A percentile compares a stretch with the other conserved stretches of the same genome.
phyloP scores from a whole-genome alignment of 208 protist species.

The Leishmania major region DNA sequence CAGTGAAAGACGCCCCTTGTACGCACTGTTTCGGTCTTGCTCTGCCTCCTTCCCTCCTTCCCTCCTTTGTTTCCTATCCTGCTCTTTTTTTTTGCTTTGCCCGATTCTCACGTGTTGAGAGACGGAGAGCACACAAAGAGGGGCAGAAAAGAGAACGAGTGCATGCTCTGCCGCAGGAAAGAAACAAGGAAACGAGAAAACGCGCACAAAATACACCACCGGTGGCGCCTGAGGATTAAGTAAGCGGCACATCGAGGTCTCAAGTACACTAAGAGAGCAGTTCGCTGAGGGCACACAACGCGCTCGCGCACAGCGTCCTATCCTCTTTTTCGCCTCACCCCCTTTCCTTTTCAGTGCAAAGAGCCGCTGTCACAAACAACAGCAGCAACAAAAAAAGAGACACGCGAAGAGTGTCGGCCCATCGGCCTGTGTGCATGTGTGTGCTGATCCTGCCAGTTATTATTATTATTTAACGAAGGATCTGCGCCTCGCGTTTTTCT shows the following conservation, averaged over 20 bases:
- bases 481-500: slow-evolving; percentile 3
- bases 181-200: neutral
- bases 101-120: neutral
- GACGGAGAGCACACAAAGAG: neutral
- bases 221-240: neutral
- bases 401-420: neutral
- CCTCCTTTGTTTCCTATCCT: neutral
- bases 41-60: neutral
- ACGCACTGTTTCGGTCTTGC: too few relatives aligned
- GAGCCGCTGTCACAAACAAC: neutral
- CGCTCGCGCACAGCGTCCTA: neutral
- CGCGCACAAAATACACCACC: neutral
- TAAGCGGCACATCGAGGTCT: neutral
- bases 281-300: neutral
- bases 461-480: slow-evolving; percentile 6
- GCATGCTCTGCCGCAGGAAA: neutral
- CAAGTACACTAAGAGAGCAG: neutral
- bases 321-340: neutral
- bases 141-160: neutral
- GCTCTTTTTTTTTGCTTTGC: neutral
- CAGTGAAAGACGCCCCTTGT: too few relatives aligned
- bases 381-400: neutral
- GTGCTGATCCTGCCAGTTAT: neutral
- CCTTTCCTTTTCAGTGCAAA: neutral
- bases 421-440: neutral